Conservation (phyloP, 768 basidiomycete genomes). For the Gymnopilus dilepis region DNA sequence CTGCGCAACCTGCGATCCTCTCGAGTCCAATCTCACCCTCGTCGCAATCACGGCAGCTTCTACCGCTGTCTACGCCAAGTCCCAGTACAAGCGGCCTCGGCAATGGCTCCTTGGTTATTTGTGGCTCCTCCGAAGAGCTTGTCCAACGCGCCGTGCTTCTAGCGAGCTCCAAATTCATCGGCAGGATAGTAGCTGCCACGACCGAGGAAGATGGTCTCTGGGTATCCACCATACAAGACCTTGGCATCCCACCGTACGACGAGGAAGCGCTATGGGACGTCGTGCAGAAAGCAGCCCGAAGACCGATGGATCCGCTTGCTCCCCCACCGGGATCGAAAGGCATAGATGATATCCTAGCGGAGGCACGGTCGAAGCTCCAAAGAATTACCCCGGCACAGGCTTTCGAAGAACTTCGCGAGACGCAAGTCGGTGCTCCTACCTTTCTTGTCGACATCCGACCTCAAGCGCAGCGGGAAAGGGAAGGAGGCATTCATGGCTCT, state of each 20-base stretch:
- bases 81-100: constrained; percentile 13
- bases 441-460: constrained; percentile 83
- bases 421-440: constrained; percentile 60
- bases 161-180: constrained; percentile 71
- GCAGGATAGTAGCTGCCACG: constrained; percentile 50
- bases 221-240: constrained; percentile 57
- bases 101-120: constrained; percentile 59
- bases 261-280: constrained; percentile 73
- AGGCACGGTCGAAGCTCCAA: constrained; percentile 66
- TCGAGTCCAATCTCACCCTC: constrained; percentile 2
- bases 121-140: constrained; percentile 57
- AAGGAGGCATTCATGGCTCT: constrained; percentile 71
- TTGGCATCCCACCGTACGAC: constrained; percentile 63
- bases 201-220: constrained; percentile 33
- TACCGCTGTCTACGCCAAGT: not conserved
- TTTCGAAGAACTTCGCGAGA: constrained; percentile 60
- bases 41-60: not conserved
- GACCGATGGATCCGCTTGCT: constrained; percentile 61
- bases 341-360: constrained; percentile 60
- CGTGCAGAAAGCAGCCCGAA: constrained; percentile 62
- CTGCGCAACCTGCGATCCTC: constrained; percentile 33
- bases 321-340: constrained; percentile 71
- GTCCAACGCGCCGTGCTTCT: constrained; percentile 74
- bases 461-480: constrained; percentile 56
- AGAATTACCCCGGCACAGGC: constrained; percentile 67